phyloP scores from a whole-genome alignment of 192 early-diverging fungal species.

The Mortierella hygrophila region DNA sequence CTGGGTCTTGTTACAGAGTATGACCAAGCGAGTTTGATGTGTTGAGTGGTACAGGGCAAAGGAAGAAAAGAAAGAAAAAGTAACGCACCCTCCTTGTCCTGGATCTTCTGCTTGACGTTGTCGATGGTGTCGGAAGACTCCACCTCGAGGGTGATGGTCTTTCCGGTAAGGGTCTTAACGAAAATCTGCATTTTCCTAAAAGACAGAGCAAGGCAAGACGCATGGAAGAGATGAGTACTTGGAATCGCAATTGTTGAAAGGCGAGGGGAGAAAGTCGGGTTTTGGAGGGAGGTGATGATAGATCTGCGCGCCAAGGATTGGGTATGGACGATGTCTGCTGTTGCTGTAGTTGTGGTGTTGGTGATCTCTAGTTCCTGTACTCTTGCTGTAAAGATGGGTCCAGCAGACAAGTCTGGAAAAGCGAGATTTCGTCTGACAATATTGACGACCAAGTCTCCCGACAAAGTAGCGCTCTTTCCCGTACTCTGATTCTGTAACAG shows the following conservation, averaged over 20 bases:
- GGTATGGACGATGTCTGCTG: neutral
- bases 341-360: neutral
- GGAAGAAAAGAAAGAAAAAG: neutral
- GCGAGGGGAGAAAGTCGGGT: neutral
- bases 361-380: neutral
- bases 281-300: neutral
- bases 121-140: conserved; percentile 94
- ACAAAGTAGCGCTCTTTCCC: neutral
- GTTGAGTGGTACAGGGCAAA: neutral
- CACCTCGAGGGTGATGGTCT: conserved; percentile 91
- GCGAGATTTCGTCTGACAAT: neutral
- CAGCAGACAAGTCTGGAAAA: neutral
- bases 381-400: neutral
- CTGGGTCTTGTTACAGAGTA: neutral
- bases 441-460: neutral
- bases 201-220: neutral
- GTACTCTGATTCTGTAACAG: neutral
- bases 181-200: conserved; percentile 83
- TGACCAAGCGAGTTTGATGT: neutral
- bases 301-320: neutral
- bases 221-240: neutral
- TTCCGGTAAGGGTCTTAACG: conserved; percentile 90
- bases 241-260: neutral
- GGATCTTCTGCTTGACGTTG: conserved; percentile 95
- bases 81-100: conserved; percentile 92